Evolutionary conservation across 1,284 basidiomycete species (phyloP).

Genomic region (Pisolithus thermaeus): DNA sequence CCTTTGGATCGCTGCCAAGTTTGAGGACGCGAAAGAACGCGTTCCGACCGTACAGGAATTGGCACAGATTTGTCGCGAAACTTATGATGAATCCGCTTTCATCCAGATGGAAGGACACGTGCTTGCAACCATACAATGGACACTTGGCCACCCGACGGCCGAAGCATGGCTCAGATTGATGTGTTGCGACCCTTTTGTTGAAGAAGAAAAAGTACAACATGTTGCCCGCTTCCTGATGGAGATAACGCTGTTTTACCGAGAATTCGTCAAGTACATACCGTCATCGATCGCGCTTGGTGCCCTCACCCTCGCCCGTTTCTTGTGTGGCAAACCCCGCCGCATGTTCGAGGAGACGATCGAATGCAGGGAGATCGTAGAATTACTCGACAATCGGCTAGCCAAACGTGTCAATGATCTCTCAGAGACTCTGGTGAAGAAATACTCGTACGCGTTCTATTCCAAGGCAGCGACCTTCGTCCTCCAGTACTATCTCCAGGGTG

Average conservation of each 20-base stretch:
- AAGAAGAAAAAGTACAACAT: slow-evolving; percentile 87
- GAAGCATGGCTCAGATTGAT: slow-evolving; percentile 92
- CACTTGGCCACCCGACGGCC: slow-evolving; percentile 94
- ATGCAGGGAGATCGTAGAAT: slow-evolving; percentile 72
- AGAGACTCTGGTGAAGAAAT: slow-evolving; percentile 94
- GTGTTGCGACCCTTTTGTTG: slow-evolving; percentile 65
- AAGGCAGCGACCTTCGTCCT: slow-evolving; percentile 90
- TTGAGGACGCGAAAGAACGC: slow-evolving; percentile 98
- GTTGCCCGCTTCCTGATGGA: slow-evolving; percentile 98
- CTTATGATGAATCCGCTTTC: slow-evolving; percentile 95
- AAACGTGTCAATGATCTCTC: slow-evolving; percentile 87
- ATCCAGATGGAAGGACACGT: slow-evolving; percentile 98
- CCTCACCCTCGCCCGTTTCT: slow-evolving; percentile 82
- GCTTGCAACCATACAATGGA: slow-evolving; percentile 94
- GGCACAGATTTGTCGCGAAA: slow-evolving; percentile 89
- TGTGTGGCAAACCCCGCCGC: slow-evolving; percentile 74
- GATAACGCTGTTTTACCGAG: slow-evolving; percentile 94
- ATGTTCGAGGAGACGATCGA: slow-evolving; percentile 77
- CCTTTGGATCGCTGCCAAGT: slow-evolving; percentile 98
- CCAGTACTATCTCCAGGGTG: slow-evolving; percentile 85
- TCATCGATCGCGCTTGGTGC: slow-evolving; percentile 87
- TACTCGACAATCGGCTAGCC: slow-evolving; percentile 80
- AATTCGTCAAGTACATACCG: slow-evolving; percentile 84
- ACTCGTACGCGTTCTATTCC: slow-evolving; percentile 91
- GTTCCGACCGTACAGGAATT: slow-evolving; percentile 95